Evolutionary conservation across 345 rosid species (phyloP).

Genomic region (Limnanthes douglasii): DNA sequence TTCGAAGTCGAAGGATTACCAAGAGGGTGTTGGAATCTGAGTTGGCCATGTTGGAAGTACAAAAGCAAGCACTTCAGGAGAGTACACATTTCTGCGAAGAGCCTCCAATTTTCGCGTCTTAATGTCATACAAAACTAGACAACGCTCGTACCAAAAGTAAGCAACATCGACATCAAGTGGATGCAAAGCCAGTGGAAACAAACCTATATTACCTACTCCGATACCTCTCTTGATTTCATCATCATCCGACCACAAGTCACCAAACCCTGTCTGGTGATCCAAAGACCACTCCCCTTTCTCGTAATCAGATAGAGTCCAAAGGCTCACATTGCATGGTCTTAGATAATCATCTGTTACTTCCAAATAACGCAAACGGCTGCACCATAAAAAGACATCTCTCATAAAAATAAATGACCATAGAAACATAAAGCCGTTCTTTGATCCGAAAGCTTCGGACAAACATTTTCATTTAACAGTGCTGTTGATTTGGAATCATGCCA

Average conservation of each 20-base stretch:
- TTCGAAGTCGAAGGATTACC: no score
- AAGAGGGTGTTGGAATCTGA: background rate
- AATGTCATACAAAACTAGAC: background rate
- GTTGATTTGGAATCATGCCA: no score
- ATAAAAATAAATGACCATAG: no score
- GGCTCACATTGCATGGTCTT: background rate
- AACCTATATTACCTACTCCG: background rate
- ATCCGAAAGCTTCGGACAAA: no score
- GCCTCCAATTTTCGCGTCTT: background rate
- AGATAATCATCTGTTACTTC: slow-evolving; percentile 1
- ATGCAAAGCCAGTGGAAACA: background rate
- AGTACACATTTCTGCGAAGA: background rate
- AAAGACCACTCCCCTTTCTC: slow-evolving; percentile 1
- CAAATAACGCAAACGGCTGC: slow-evolving; percentile 1
- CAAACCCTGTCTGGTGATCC: slow-evolving; percentile 4
- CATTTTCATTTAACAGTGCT: no score
- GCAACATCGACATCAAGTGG: background rate
- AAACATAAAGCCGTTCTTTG: no score
- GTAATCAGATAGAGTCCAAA: slow-evolving; percentile 1
- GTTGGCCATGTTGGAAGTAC: background rate
- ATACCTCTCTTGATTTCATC: background rate
- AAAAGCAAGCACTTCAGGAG: background rate
- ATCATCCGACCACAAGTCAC: background rate
- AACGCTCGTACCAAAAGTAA: background rate
- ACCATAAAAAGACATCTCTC: no score